These are phyloP conservation scores for Phialophora expanda DNA, from an alignment of 2,329 filamentous ascomycete genomes.

Conservation along the genomic window DNA sequence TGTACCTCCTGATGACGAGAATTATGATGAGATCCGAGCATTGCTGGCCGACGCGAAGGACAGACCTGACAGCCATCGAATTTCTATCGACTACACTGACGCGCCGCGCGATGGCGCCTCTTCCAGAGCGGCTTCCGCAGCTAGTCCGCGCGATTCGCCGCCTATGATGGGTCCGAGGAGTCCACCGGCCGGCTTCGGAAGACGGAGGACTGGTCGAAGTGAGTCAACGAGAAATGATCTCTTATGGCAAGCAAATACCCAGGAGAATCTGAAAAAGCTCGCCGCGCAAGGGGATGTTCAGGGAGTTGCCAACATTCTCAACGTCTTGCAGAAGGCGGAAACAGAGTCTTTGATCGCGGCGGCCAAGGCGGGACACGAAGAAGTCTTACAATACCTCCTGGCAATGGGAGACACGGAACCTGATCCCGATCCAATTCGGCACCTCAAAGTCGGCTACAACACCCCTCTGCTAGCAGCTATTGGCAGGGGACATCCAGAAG, in stretches of 20 bases:
- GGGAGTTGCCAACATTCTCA: constrained; percentile 56
- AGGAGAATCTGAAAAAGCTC: constrained; percentile 55
- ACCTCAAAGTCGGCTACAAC: constrained; percentile 68
- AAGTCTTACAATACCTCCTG: constrained; percentile 79
- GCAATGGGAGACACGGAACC: constrained; percentile 69
- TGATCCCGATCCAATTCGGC: constrained; percentile 70
- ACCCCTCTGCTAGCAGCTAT: constrained; percentile 96
- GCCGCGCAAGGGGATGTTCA: constrained; percentile 57
- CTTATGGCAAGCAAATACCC: constrained; percentile 57
- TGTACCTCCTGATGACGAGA: constrained; percentile 74
- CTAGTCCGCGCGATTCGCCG: constrained; percentile 54
- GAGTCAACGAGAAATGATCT: constrained; percentile 58
- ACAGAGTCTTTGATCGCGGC: constrained; percentile 88
- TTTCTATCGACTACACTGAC: constrained; percentile 50
- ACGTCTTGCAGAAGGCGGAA: constrained; percentile 65
- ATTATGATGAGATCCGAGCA: constrained; percentile 77
- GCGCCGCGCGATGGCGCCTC: constrained; percentile 46
- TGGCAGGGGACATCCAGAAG: constrained; percentile 81
- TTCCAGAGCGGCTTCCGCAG: constrained; percentile 51
- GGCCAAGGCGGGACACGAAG: constrained; percentile 86
- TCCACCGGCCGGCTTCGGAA: constrained; percentile 44
- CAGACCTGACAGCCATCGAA: constrained; percentile 53
- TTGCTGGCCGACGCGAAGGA: constrained; percentile 69
- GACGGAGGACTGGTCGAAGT: constrained; percentile 55
- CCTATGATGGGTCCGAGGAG: constrained; percentile 49